Percentiles rank a stretch among this genome's conserved stretches.
Conservation (phyloP, 2,329 filamentous ascomycete genomes). For the Leptodontidium sp. region DNA sequence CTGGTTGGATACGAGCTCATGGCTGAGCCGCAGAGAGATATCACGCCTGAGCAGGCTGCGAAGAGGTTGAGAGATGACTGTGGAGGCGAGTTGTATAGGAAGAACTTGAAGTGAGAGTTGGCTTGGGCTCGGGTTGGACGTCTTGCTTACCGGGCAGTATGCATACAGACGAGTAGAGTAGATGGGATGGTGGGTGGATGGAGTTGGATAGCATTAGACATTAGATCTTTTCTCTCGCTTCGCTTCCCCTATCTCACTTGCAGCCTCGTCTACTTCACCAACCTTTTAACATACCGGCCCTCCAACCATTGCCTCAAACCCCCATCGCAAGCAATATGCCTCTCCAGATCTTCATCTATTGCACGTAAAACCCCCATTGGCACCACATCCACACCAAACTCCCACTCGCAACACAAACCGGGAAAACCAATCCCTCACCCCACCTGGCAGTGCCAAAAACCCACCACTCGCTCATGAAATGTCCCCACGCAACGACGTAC, state of each 20-base stretch:
- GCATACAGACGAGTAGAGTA: not conserved
- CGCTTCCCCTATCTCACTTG: not conserved
- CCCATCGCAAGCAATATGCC: not conserved
- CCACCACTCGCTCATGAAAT: constrained; percentile 75
- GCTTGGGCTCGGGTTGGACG: not conserved
- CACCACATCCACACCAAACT: constrained; percentile 67
- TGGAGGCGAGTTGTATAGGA: constrained; percentile 85
- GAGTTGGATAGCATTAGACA: constrained; percentile 27
- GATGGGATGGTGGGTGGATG: constrained; percentile 2
- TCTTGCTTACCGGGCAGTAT: not conserved
- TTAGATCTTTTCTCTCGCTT: constrained; percentile 16
- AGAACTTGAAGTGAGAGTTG: constrained; percentile 45
- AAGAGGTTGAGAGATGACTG: constrained; percentile 73
- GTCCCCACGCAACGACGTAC: constrained; percentile 66
- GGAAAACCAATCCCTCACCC: constrained; percentile 63
- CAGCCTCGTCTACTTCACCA: not conserved
- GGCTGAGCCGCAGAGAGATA: constrained; percentile 97
- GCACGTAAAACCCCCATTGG: constrained; percentile 76
- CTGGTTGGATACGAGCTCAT: constrained; percentile 95
- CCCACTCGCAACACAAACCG: constrained; percentile 58
- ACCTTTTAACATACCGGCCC: not conserved
- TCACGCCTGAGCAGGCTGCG: constrained; percentile 95
- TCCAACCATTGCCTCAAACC: not conserved
- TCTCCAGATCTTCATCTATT: constrained; percentile 43
- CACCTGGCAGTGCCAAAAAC: constrained; percentile 79